Conservation (phyloP, 2,329 filamentous ascomycete genomes). For the Hypoxylon sp. region DNA sequence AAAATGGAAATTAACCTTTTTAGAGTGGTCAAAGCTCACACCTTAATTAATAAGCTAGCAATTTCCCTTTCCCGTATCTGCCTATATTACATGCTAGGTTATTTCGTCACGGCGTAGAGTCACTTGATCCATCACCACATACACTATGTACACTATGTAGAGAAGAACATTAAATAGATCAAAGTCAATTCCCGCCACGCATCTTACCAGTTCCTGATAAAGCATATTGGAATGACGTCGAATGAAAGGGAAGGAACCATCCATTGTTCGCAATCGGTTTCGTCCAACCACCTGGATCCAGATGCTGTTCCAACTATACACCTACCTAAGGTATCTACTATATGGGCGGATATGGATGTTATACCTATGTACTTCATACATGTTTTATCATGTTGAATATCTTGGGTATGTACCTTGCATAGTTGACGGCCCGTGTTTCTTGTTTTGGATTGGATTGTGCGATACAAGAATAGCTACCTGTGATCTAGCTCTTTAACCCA, state of each 20-base stretch:
- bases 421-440: too few species aligned
- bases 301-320: too few species aligned
- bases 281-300: too few species aligned
- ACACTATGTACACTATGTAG: too few species aligned
- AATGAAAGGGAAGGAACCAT: slow-evolving; percentile 8
- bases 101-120: slow-evolving; percentile 9
- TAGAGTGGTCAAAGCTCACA: not conserved
- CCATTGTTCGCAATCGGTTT: not conserved
- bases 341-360: too few species aligned
- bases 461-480: slow-evolving; percentile 8
- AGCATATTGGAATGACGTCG: slow-evolving; percentile 19
- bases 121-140: slow-evolving; percentile 9
- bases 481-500: slow-evolving; percentile 31
- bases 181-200: not conserved
- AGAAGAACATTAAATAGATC: not conserved
- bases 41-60: not conserved
- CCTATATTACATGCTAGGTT: too few species aligned
- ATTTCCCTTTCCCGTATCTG: not conserved
- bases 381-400: too few species aligned
- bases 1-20: slow-evolving; percentile 32
- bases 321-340: too few species aligned
- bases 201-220: slow-evolving; percentile 10
- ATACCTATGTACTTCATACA: too few species aligned
- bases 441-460: too few species aligned
- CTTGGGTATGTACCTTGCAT: not conserved